phyloP scores from a whole-genome alignment of 306 rosid species.

The Prinsepia uniflora region DNA sequence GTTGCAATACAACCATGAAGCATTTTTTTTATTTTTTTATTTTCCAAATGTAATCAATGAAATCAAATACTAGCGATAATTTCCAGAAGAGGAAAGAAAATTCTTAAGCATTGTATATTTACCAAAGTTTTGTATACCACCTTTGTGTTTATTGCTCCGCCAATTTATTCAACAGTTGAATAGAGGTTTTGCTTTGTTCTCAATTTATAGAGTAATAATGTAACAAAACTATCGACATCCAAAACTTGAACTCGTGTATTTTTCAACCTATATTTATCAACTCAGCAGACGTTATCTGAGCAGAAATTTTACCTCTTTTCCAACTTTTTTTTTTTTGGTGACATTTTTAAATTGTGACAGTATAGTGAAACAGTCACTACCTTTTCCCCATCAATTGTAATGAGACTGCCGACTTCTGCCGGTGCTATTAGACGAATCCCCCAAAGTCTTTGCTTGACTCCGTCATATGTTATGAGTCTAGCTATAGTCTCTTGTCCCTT shows the following conservation, averaged over 20 bases:
- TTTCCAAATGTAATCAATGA: not conserved
- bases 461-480: conserved; percentile 84
- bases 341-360: not conserved
- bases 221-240: not conserved
- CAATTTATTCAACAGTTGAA: not conserved
- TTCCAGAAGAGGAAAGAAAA: not conserved
- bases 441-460: conserved; percentile 91
- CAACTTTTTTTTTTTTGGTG: not conserved
- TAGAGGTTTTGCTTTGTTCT: not conserved
- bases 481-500: conserved; percentile 96
- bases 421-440: conserved; percentile 72
- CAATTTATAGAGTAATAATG: not conserved
- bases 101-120: not conserved
- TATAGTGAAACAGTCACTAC: conserved; percentile 23
- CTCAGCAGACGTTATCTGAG: not conserved
- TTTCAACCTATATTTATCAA: not conserved
- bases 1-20: conserved; percentile 11
- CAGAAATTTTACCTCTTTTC: not conserved
- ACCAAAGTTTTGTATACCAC: not conserved
- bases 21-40: conserved; percentile 7
- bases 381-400: conserved; percentile 71
- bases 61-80: not conserved
- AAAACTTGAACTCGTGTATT: not conserved
- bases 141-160: not conserved
- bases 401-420: conserved; percentile 71